These are phyloP conservation scores for Fragilaria crotonensis DNA, from an alignment of 108 stramenopile species.

Conservation along the genomic window DNA sequence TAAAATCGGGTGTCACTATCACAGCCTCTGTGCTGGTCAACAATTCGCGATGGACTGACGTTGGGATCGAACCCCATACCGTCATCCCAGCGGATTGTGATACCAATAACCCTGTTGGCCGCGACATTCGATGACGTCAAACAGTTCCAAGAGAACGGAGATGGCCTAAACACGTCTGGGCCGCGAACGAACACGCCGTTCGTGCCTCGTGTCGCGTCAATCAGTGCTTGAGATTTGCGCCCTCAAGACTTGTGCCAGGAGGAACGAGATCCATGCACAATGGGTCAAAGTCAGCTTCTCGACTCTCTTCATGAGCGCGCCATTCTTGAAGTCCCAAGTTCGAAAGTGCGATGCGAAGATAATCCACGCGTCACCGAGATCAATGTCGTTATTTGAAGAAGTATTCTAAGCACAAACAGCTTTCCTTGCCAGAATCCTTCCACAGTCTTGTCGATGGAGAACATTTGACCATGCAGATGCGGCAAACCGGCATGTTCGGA, in stretches of 20 bases:
- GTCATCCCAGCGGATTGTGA: background rate
- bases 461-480: background rate
- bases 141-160: background rate
- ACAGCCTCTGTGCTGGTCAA: background rate
- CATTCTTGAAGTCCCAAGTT: background rate
- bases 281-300: background rate
- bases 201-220: background rate
- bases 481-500: background rate
- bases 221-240: background rate
- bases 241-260: background rate
- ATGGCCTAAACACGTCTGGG: background rate
- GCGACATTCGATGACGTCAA: background rate
- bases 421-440: background rate
- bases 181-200: background rate
- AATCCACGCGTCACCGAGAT: background rate
- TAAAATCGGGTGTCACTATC: background rate
- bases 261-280: no score
- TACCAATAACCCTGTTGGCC: background rate
- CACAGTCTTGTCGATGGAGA: background rate
- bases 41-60: background rate
- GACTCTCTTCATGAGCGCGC: background rate
- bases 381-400: background rate
- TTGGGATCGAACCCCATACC: background rate
- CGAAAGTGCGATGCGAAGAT: background rate
- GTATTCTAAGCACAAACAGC: background rate